Conservation (phyloP, 805 yeast genomes). For the Grigorovia yakushimaensis region DNA sequence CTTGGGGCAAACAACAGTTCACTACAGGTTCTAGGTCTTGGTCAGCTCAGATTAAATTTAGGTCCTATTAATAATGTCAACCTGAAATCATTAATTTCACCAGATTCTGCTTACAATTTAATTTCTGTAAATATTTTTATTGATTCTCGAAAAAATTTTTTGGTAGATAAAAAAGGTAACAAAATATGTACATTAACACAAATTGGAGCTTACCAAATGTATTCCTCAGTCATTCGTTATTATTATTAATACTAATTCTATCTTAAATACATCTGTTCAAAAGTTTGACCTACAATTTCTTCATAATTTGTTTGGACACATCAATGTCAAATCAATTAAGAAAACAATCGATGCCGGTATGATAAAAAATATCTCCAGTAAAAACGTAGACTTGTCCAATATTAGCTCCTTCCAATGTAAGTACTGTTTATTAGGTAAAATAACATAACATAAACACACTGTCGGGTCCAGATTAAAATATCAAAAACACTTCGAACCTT, state of each 20-base stretch:
- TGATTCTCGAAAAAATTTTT: too few species aligned
- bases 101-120: not conserved
- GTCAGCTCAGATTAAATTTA: not conserved
- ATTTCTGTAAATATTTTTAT: too few species aligned
- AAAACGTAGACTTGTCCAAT: slow-evolving; percentile 10
- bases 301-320: slow-evolving; percentile 1
- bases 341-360: not conserved
- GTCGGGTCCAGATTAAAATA: slow-evolving; percentile 58
- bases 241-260: too few species aligned
- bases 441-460: slow-evolving; percentile 47
- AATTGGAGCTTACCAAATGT: too few species aligned
- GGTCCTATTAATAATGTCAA: too few species aligned
- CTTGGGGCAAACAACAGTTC: not conserved
- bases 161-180: too few species aligned
- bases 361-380: not conserved
- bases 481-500: slow-evolving; percentile 1
- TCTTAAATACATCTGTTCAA: too few species aligned
- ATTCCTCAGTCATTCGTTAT: too few species aligned
- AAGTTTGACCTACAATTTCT: too few species aligned
- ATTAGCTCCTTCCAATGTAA: slow-evolving; percentile 57
- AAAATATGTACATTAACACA: too few species aligned
- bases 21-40: not conserved
- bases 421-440: slow-evolving; percentile 57
- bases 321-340: not conserved
- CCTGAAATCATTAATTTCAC: not conserved